Evolutionary conservation across 768 basidiomycete genomes (phyloP), one percentile per base, ranked within the genome.

Genomic region (Sporobolomyces roseus): DNA sequence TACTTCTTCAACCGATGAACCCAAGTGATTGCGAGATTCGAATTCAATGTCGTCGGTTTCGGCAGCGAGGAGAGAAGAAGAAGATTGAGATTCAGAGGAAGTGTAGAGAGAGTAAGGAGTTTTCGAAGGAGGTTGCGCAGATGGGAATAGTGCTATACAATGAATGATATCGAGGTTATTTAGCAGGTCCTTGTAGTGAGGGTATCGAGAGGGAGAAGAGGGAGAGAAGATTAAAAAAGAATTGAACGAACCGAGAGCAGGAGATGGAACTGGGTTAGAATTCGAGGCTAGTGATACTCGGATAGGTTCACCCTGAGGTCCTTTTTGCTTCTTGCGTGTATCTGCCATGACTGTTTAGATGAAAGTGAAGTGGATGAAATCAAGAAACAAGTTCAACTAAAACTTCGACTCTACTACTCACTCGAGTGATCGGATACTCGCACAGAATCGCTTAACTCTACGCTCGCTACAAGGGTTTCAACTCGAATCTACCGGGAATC

Each of bases 41-140:
- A 88, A 91, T 76, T 96, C 91, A 53, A 96, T 85, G 25, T 84
- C 81, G 33, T 86, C 82, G n/a, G 89, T 89, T 80, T 94, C 92
- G 7, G 88, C 93, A 0, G 86, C 89, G 29, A 94, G 81, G 19
- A 90, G 74, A 5, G 29, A 41, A 41, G 29, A 41, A 41, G 9
- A 17, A 41, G 38, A 6, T 25, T 33, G 29, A 17, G 45, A 33
- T 13, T 46, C 43, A 13, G 19, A 27, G 6, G 13, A 3, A 27
- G 43, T 25, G 62, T 66, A 74, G 29, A 69, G 58, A n/a, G 71
- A 52, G 62, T 64, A 73, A 27, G 68, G 65, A 1, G 71, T 74
- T 51, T 66, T 69, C 4, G 43, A 4, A 10, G 71, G 66, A 1
- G 74, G 74, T 30, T 63, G 58, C 1, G 65, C 55, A 7, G 74